Base-by-base conservation (phyloP, 148 eudicot genomes). In the Silene uniflora region DNA sequence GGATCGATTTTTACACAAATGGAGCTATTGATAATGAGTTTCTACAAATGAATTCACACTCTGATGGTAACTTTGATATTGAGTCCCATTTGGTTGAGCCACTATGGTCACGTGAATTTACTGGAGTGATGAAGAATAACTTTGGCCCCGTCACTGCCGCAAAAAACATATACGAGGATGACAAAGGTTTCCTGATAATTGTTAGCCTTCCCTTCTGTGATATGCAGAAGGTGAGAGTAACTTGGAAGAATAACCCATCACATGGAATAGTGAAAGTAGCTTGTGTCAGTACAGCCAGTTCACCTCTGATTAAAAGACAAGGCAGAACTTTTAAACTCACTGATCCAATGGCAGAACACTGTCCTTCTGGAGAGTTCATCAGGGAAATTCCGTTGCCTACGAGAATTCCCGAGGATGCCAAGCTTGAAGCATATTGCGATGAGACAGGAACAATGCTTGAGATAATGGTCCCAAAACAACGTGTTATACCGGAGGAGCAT, bases 121-220 rank as follows among this genome's bases (percentile, higher is more conserved):
- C 79, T 1, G 91, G 91, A 46, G 89, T 82, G 58, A 86, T 86
- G 89, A 88, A 83, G 80, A 81, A 76, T 39, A 84, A 72, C 0
- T 79, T 79, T 32, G 91, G 91, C n/a, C 89, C 91, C 19, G 91
- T 86, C 1, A 82, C 91, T 0, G 87, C 83, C 11, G 87, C 91
- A 10, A 88, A 88, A 81, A 84, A 78, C 32, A 88, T 88, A 64
- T 88, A 88, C n/a, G 91, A 88, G 69, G 91, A 88, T 46, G 87
- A 88, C 5, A 76, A 84, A 62, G 89, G 89, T 5, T 86, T 78
- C 79, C 68, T 88, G 67, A 84, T 88, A 61, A 76, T 88, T 10
- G 85, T 88, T 32, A 88, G 89, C 73, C 67, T 88, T 27, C 91
- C 91, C 24, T 84, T 84, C 66, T 84, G 83, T 62, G 89, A 88